Evolutionary conservation across 225 moss, liverwort and hornwort genomes (phyloP), one percentile per base, ranked within the genome.

Genomic region (Marchantia paleacea): DNA sequence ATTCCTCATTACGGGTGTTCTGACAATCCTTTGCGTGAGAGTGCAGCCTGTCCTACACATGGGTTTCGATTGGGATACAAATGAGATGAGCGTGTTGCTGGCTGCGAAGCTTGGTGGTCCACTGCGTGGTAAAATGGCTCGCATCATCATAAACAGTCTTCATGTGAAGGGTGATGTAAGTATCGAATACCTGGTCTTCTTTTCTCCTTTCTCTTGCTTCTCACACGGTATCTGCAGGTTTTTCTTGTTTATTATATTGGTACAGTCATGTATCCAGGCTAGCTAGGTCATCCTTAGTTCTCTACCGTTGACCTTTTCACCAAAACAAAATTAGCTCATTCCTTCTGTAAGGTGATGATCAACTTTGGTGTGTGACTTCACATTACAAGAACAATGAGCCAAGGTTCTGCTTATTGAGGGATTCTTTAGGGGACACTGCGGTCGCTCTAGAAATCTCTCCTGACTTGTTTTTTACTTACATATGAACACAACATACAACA

Each of bases 121-220:
- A 2, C 83, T 97, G 76, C 90, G 95, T 64, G 97, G 95, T 75
- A 93, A 86, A 76, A 91, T 92, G 89, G 97, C 93, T 80, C 93
- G 92, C 76, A 90, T 97, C 54, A 86, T 97, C 30, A 89, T 97
- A 51, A 97, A 92, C 80, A 95, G 91, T 83, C 87, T 97, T 75
- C 90, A 91, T 72, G 85, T 97, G 75, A 94, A 93, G 92, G 97
- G 95, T 82, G 97, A 97, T 85, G 97, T 97, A 90, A 80, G 96
- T 90, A 55, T 74, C 25, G 26, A 64, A 72, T 55, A 63, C 68
- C 39, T 29, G n/a, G 26, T 28, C 22, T 4, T 29, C 7, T 54
- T 15, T 10, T 14, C 8, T 53, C 55, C 29, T 75, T 8, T 7
- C n/a, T 51, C 7, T 51, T 72, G 22, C 10, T 10, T 51, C 15